Evolutionary conservation across 768 basidiomycete genomes (phyloP), one percentile per base, ranked within the genome.

Genomic region (Coprinellus micaceus): DNA sequence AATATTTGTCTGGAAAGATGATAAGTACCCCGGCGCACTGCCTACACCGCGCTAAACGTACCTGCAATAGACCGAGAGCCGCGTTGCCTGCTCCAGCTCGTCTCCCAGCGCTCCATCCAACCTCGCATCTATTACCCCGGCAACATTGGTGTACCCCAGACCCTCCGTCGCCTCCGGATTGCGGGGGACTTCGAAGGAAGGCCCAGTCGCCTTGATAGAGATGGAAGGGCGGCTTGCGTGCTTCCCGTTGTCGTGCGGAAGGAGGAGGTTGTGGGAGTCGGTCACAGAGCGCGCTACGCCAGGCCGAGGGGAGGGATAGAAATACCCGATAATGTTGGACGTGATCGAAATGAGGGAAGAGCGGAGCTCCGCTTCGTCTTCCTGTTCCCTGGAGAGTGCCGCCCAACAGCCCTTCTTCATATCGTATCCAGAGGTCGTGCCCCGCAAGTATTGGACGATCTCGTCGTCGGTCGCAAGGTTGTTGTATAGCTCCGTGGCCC

Each of bases 1-100:
- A 69, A 62, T 28, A 58, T 58, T 50, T 61, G 58, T 15, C 61
- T 64, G 47, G n/a, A 36, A 39, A 12, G 24, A 15, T 15, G 15
- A 10, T 6, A 21, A 25, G 10, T 51, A 2, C 9, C 26, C 15
- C 15, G 29, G 36, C 3, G 21, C 19, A n/a, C n/a, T n/a, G 2
- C 13, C 4, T 4, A 4, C 11, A n/a, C n/a, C n/a, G n/a, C n/a
- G n/a, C n/a, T 7, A 10, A 5, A 36, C 26, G 21, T 10, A 11
- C 19, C n/a, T 22, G 29, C 9, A 21, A 3, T 37, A 21, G 30
- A 29, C 22, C 4, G 49, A 29, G 2, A 36, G n/a, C n/a, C 30
- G 26, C 17, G 29, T 36, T 29, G 5, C 30, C 19, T 29, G 17
- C 15, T 51, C 33, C 13, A 33, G 7, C 7, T 3, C 2, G 22